phyloP scores from a whole-genome alignment of 169 alveolate genomes.

The Plasmodium yoelii region DNA sequence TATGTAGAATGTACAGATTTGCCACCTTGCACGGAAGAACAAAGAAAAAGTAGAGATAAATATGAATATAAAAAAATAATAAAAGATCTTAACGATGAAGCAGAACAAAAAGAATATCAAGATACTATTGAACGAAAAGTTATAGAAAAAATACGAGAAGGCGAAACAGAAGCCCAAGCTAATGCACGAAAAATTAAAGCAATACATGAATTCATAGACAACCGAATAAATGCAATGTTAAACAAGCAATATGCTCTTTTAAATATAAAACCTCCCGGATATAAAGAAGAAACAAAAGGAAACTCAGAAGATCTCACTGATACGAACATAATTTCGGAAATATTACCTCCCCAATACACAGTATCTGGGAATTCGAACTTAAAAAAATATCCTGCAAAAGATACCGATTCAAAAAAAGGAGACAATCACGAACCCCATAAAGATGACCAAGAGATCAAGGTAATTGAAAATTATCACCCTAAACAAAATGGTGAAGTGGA shows the following conservation, averaged over 20 bases:
- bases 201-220: not conserved
- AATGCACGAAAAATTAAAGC: constrained; percentile 11
- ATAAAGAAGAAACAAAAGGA: not conserved
- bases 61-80: not conserved
- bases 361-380: no score
- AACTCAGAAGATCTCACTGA: not conserved
- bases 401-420: no score
- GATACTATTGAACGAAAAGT: not conserved
- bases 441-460: no score
- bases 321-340: no score
- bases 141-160: constrained; percentile 4
- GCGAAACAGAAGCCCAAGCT: constrained; percentile 25
- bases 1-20: constrained; percentile 39
- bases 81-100: not conserved
- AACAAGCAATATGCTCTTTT: constrained; percentile 15
- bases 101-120: not conserved
- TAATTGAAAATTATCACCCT: no score
- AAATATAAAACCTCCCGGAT: not conserved
- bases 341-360: no score
- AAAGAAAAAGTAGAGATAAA: constrained; percentile 18
- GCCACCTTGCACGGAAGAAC: constrained; percentile 28
- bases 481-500: no score
- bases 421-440: no score
- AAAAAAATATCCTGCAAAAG: no score
- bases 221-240: not conserved